These are phyloP conservation scores for Phialocephala subalpina DNA, from an alignment of 2,329 filamentous ascomycete species.

Conservation along the genomic window DNA sequence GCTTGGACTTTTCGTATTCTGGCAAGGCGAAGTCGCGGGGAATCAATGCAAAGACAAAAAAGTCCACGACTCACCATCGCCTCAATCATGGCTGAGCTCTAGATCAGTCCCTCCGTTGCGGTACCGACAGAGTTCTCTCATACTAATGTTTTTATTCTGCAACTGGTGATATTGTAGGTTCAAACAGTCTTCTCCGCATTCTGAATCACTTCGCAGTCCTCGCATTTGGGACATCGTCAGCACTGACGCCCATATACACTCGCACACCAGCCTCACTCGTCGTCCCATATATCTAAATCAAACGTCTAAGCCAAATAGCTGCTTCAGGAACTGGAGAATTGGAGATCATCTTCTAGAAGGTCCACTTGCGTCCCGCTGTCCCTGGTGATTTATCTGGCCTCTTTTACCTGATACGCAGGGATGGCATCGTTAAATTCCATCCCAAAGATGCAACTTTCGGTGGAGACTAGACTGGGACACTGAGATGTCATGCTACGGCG, in stretches of 20 bases:
- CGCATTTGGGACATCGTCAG: not conserved
- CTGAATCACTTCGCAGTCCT: not conserved
- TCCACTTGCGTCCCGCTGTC: not conserved
- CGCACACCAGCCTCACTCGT: conserved; percentile 1
- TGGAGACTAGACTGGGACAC: not conserved
- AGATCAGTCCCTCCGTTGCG: not conserved
- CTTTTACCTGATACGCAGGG: conserved; percentile 4
- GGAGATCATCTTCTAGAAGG: conserved; percentile 7
- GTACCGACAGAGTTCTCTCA: not conserved
- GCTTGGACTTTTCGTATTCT: not conserved
- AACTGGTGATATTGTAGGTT: not conserved
- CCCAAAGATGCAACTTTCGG: not conserved
- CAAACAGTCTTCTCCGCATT: not conserved
- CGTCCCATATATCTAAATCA: conserved; percentile 1
- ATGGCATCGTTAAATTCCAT: not conserved
- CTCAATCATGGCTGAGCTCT: not conserved
- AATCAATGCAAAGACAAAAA: conserved; percentile 6
- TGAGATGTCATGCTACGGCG: not conserved
- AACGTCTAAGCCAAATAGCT: not conserved
- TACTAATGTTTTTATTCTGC: not conserved
- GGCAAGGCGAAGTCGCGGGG: conserved; percentile 5
- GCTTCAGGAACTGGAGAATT: not conserved
- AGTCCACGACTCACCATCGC: not conserved
- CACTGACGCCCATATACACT: not conserved
- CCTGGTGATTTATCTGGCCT: not conserved